These are phyloP conservation scores for Fusarium mexicanum DNA, from an alignment of 2,329 filamentous ascomycete genomes.

Conservation along the genomic window DNA sequence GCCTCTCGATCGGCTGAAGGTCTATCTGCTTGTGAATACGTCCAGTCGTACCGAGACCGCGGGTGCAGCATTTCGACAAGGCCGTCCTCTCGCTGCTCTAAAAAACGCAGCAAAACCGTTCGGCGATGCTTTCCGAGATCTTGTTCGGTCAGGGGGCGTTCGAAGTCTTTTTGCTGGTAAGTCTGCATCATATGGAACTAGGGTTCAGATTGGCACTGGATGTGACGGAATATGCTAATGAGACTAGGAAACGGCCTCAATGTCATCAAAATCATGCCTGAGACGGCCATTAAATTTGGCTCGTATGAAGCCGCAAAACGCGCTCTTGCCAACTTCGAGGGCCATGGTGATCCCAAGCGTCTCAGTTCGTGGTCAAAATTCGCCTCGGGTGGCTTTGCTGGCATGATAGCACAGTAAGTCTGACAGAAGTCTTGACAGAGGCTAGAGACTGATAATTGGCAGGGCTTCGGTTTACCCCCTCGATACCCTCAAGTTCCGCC, in stretches of 20 bases:
- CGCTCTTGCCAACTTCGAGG: constrained; percentile 84
- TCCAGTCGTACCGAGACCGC: constrained; percentile 60
- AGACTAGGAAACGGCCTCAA: constrained; percentile 91
- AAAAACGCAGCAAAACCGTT: constrained; percentile 76
- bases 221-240: constrained; percentile 8
- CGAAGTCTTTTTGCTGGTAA: constrained; percentile 92
- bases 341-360: constrained; percentile 80
- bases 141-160: constrained; percentile 88
- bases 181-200: constrained; percentile 40
- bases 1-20: constrained; percentile 95
- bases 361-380: constrained; percentile 91
- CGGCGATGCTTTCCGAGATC: constrained; percentile 74
- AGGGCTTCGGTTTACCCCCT: constrained; percentile 94
- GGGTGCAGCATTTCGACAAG: constrained; percentile 74
- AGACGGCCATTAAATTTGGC: constrained; percentile 98
- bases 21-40: constrained; percentile 95
- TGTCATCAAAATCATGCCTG: constrained; percentile 97
- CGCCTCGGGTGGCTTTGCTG: constrained; percentile 86
- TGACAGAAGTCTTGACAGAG: not conserved
- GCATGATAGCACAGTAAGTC: constrained; percentile 89
- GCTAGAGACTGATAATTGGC: constrained; percentile 14
- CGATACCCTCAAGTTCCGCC: constrained; percentile 81
- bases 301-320: constrained; percentile 96
- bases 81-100: constrained; percentile 71
- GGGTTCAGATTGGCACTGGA: not conserved